Conservation (phyloP, 331 rosid species). For the Cucumis variabilis region DNA sequence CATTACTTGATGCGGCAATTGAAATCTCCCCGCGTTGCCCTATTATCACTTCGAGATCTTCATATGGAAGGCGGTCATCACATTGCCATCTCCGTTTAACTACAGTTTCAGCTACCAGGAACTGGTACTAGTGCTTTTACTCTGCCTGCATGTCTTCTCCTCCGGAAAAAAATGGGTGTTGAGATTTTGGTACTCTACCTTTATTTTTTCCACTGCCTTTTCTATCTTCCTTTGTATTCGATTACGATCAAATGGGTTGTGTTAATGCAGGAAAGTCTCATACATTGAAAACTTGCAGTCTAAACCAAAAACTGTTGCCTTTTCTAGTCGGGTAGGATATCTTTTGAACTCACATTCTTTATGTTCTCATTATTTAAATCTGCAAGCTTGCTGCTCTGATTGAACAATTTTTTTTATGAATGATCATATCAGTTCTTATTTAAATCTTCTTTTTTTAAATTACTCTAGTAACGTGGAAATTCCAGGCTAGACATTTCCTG, state of each 20-base stretch:
- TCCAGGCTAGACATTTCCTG: background rate
- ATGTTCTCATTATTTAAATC: conserved; percentile 6
- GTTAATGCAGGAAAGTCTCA: conserved; percentile 51
- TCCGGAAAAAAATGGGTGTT: background rate
- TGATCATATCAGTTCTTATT: background rate
- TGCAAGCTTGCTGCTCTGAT: background rate
- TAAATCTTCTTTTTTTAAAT: background rate
- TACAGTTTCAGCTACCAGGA: conserved; percentile 35
- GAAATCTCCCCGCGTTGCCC: conserved; percentile 46
- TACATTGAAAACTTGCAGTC: conserved; percentile 43
- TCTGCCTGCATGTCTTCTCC: conserved; percentile 22
- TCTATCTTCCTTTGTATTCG: background rate
- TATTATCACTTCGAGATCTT: conserved; percentile 33
- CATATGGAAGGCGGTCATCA: conserved; percentile 24
- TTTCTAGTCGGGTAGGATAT: conserved; percentile 50
- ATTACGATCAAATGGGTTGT: conserved; percentile 15
- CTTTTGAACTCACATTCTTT: conserved; percentile 8
- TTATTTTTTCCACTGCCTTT: background rate
- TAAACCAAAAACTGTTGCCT: conserved; percentile 47
- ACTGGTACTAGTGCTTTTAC: conserved; percentile 35
- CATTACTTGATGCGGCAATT: conserved; percentile 52
- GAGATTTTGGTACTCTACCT: background rate
- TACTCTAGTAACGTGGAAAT: background rate
- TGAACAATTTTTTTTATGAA: background rate
- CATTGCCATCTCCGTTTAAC: conserved; percentile 37